Conservation (phyloP, 2,329 filamentous ascomycete species). For the Uncinocarpus reesii region DNA sequence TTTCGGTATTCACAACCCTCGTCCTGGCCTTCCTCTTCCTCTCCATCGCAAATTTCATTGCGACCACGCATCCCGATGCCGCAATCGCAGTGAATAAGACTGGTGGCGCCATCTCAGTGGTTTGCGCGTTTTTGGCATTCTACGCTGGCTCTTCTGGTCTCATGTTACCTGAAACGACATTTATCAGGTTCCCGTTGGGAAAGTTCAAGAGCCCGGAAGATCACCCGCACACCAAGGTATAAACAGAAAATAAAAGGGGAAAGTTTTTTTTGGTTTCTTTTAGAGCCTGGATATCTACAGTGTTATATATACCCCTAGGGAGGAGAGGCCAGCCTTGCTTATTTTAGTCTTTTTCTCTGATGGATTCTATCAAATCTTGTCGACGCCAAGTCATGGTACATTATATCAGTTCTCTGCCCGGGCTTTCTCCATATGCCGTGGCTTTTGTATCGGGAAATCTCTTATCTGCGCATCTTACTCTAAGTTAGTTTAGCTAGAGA, state of each 20-base stretch:
- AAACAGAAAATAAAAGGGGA: neutral
- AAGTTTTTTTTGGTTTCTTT: no score
- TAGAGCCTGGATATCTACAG: no score
- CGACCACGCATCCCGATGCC: constrained; percentile 27
- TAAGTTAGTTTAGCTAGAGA: no score
- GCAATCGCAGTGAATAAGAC: constrained; percentile 40
- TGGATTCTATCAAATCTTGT: no score
- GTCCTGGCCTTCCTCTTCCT: constrained; percentile 51
- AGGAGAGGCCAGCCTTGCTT: no score
- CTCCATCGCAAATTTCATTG: constrained; percentile 43
- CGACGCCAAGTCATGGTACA: no score
- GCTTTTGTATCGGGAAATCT: no score
- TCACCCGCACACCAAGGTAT: neutral
- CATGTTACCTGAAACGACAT: constrained; percentile 37
- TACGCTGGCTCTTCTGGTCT: constrained; percentile 35
- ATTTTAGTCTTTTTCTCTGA: no score
- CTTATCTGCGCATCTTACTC: no score
- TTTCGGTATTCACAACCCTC: constrained; percentile 49
- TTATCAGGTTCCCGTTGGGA: constrained; percentile 35
- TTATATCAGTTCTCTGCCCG: no score
- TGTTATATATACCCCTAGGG: no score
- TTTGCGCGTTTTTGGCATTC: constrained; percentile 32
- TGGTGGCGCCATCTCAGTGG: constrained; percentile 32
- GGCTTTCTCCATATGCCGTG: no score
- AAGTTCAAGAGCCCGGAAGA: neutral